phyloP scores from a whole-genome alignment of 345 rosid genomes.

The Rhodomyrtus tomentosa region DNA sequence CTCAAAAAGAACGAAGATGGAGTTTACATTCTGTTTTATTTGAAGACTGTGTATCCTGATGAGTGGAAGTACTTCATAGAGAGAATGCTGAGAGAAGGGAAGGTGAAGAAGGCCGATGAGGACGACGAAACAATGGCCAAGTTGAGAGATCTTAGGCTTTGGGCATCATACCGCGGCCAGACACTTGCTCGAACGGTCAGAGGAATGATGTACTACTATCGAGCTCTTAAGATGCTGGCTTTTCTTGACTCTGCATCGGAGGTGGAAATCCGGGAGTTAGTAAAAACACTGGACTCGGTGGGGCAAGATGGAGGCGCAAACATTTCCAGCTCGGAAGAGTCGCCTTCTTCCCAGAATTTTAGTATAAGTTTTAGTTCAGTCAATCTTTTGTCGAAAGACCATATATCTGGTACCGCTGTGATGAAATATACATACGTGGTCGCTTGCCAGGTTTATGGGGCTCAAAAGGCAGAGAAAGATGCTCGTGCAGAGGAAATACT shows the following conservation, averaged over 20 bases:
- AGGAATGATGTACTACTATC: constrained; percentile 96
- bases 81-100: constrained; percentile 79
- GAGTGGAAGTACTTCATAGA: constrained; percentile 83
- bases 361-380: constrained; percentile 48
- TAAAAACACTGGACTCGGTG: constrained; percentile 50
- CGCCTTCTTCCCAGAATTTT: constrained; percentile 31
- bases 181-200: constrained; percentile 80
- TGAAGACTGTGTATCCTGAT: constrained; percentile 76
- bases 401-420: constrained; percentile 55
- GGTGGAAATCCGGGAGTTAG: constrained; percentile 61
- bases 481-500: constrained; percentile 70
- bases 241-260: constrained; percentile 91
- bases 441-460: constrained; percentile 86
- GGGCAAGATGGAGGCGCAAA: constrained; percentile 19
- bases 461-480: constrained; percentile 73
- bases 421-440: constrained; percentile 85
- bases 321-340: constrained; percentile 1
- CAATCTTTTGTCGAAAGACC: constrained; percentile 46
- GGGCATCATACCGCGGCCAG: constrained; percentile 96
- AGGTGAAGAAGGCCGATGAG: constrained; percentile 21
- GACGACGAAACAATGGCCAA: constrained; percentile 50
- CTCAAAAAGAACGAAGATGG: constrained; percentile 86
- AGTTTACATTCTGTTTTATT: constrained; percentile 65
- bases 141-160: constrained; percentile 76
- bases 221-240: constrained; percentile 82